phyloP scores from a whole-genome alignment of 2,329 filamentous ascomycete species.

The Fonsecaea multimorphosa region DNA sequence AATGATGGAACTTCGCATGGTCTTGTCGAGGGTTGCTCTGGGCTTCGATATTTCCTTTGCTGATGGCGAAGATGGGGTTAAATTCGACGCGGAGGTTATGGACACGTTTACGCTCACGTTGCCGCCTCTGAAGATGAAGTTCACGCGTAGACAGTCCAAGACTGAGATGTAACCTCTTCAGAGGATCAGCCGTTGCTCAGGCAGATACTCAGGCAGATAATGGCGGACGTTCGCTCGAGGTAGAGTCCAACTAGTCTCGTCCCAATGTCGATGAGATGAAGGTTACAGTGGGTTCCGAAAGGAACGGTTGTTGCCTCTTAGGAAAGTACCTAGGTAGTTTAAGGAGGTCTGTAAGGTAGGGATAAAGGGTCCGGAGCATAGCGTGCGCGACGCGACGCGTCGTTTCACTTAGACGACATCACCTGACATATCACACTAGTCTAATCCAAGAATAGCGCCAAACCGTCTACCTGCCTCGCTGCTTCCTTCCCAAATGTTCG shows the following conservation, averaged over 20 bases:
- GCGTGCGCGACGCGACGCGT: neutral
- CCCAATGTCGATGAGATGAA: too few relatives aligned
- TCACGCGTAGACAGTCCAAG: neutral
- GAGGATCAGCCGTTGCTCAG: neutral
- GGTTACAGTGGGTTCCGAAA: too few relatives aligned
- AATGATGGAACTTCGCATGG: constrained; percentile 7
- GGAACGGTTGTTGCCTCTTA: too few relatives aligned
- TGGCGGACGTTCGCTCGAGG: neutral
- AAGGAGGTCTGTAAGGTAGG: too few relatives aligned
- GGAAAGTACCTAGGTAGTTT: too few relatives aligned
- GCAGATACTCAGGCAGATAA: too few relatives aligned
- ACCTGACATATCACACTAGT: neutral
- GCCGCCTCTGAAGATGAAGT: neutral
- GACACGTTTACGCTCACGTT: neutral
- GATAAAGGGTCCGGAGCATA: too few relatives aligned
- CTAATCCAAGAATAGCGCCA: neutral
- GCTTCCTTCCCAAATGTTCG: too few relatives aligned
- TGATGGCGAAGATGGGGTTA: neutral
- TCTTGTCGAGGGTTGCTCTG: neutral
- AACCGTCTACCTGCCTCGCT: neutral
- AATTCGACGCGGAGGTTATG: neutral
- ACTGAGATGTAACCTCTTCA: neutral
- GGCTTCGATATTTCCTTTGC: constrained; percentile 1
- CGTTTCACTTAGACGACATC: neutral
- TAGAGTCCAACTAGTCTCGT: neutral